Conservation (phyloP, 2,329 filamentous ascomycete genomes). For the Monilinia polystroma region DNA sequence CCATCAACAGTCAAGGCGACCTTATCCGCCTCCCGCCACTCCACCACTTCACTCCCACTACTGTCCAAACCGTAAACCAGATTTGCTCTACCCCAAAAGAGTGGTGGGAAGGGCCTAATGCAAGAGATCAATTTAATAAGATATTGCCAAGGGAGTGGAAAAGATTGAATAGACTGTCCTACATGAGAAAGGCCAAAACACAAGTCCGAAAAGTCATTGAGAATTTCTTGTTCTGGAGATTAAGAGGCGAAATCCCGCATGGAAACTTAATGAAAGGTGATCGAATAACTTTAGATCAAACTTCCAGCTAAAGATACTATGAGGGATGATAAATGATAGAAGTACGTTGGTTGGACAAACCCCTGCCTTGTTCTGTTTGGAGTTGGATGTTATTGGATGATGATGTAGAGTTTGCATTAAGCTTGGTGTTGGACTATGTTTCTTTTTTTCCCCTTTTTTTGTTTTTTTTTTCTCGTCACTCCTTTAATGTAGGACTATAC, state of each 20-base stretch:
- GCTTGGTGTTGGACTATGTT: background rate
- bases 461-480: background rate
- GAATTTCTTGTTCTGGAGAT: slow-evolving; percentile 20
- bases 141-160: background rate
- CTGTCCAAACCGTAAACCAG: slow-evolving; percentile 75
- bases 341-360: background rate
- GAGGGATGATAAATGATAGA: background rate
- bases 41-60: slow-evolving; percentile 68
- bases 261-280: background rate
- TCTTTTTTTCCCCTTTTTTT: background rate
- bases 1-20: slow-evolving; percentile 31
- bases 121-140: background rate
- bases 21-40: slow-evolving; percentile 48
- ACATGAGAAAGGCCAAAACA: background rate
- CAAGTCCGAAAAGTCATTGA: slow-evolving; percentile 5
- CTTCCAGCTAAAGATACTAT: too few species aligned
- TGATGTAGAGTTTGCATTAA: background rate
- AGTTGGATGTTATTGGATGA: background rate
- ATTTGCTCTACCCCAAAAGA: background rate
- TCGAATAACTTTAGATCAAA: too few species aligned
- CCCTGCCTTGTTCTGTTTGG: background rate
- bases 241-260: background rate
- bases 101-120: background rate
- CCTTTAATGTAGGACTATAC: background rate
- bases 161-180: background rate